A percentile compares a stretch with the other conserved stretches of the same genome.
These are phyloP conservation scores for Pseudozyma hubeiensis DNA, from an alignment of 1,284 basidiomycete genomes.

Conservation along the genomic window DNA sequence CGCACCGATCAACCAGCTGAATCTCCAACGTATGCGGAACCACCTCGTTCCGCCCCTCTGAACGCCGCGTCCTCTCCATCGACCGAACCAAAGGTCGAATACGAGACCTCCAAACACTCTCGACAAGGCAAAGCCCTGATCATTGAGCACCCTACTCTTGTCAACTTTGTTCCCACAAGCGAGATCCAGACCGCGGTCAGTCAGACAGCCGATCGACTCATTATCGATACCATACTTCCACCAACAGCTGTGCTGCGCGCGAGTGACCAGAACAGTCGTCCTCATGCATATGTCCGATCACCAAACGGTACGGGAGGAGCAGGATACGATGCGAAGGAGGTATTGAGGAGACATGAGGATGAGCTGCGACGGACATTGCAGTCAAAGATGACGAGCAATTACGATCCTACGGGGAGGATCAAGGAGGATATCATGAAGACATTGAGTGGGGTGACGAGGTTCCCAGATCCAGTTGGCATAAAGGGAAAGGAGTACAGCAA, in stretches of 20 bases:
- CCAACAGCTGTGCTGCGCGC: conserved; percentile 29
- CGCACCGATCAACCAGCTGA: neutral
- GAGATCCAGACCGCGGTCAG: conserved; percentile 55
- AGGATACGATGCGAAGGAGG: neutral
- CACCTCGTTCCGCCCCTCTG: neutral
- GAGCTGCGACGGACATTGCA: conserved; percentile 7
- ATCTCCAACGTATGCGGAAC: neutral
- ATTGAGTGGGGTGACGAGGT: conserved; percentile 25
- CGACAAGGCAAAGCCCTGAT: conserved; percentile 27
- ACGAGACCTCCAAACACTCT: conserved; percentile 3
- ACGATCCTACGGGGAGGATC: conserved; percentile 34
- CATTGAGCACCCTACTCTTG: conserved; percentile 29
- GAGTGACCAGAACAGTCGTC: neutral
- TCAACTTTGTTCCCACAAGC: conserved; percentile 54
- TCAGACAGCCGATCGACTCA: conserved; percentile 37
- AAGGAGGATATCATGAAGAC: conserved; percentile 26
- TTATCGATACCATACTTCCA: conserved; percentile 57
- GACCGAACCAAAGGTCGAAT: conserved; percentile 5
- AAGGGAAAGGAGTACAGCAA: conserved; percentile 1
- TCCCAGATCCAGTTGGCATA: conserved; percentile 23
- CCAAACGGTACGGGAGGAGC: neutral
- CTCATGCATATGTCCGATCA: neutral
- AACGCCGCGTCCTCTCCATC: conserved; percentile 5
- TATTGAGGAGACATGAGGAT: conserved; percentile 18
- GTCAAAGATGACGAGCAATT: conserved; percentile 14